Evolutionary conservation across 2,329 filamentous ascomycete species (phyloP).

Genomic region (Juglanconis oblonga): DNA sequence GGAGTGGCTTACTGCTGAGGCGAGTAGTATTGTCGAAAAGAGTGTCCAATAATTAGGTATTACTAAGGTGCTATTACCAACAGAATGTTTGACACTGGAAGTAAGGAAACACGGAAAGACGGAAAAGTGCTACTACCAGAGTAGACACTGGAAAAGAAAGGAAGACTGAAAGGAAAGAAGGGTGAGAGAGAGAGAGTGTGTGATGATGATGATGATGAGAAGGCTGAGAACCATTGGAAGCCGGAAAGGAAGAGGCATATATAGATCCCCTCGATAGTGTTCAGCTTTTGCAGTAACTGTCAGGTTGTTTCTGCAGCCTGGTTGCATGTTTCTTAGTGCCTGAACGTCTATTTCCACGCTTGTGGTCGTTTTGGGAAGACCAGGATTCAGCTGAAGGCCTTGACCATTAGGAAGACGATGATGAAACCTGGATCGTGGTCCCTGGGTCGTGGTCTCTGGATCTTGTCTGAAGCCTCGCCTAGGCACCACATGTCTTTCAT

Average conservation of each 20-base stretch:
- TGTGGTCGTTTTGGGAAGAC: background rate
- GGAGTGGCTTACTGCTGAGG: background rate
- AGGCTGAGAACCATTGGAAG: background rate
- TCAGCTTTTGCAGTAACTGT: background rate
- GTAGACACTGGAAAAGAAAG: slow-evolving; percentile 5
- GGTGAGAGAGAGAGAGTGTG: background rate
- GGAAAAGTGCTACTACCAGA: slow-evolving; percentile 3
- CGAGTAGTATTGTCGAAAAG: background rate
- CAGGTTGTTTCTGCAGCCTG: background rate
- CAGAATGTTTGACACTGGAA: background rate
- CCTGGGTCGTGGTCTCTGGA: background rate
- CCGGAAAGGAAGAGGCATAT: background rate
- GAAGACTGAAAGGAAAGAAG: background rate
- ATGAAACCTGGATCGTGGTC: background rate
- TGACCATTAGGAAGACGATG: background rate
- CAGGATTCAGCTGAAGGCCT: background rate
- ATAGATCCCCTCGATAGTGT: background rate
- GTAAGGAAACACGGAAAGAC: background rate
- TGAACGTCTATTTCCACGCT: background rate
- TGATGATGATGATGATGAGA: slow-evolving; percentile 3
- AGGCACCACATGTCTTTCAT: background rate
- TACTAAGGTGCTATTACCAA: background rate
- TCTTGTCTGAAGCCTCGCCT: background rate
- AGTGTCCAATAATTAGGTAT: background rate
- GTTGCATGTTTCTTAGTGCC: background rate